phyloP scores from a whole-genome alignment of 2,329 filamentous ascomycete genomes.

The Aureobasidium sp. region DNA sequence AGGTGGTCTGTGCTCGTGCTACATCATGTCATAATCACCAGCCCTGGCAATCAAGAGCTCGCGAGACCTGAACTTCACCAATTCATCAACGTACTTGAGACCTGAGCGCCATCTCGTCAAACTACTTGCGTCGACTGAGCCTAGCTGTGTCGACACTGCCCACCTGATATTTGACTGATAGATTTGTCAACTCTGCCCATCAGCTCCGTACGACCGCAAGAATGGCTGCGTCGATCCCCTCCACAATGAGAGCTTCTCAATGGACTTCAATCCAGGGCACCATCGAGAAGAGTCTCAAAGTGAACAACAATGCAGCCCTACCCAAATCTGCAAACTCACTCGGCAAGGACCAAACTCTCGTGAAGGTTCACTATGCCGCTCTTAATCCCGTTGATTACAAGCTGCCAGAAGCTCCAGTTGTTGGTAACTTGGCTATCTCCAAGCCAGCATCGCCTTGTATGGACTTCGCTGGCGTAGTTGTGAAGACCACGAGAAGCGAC shows the following conservation, averaged over 20 bases:
- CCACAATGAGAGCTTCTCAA: constrained; percentile 26
- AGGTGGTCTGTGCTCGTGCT: not conserved
- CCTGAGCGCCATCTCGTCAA: not conserved
- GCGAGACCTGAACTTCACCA: not conserved
- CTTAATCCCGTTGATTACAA: constrained; percentile 50
- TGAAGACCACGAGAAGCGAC: constrained; percentile 26
- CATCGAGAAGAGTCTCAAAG: constrained; percentile 30
- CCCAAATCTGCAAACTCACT: constrained; percentile 20
- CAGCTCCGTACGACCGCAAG: not conserved
- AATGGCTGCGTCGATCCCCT: constrained; percentile 20
- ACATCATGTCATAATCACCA: not conserved
- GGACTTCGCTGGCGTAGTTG: constrained; percentile 48
- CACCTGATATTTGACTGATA: not conserved
- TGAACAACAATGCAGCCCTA: constrained; percentile 25
- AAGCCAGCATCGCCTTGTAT: constrained; percentile 41
- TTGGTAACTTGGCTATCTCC: constrained; percentile 31
- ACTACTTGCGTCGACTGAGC: not conserved
- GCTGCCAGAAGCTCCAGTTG: constrained; percentile 35
- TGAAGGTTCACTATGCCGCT: constrained; percentile 38
- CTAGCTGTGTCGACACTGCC: not conserved
- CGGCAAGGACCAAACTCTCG: constrained; percentile 32
- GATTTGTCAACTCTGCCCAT: not conserved
- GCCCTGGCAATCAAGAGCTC: not conserved
- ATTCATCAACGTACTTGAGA: not conserved
- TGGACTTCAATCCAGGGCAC: constrained; percentile 25